These are phyloP conservation scores for Chloranthus sessilifolius DNA, from an alignment of 164 flowering plant genomes.

Conservation along the genomic window DNA sequence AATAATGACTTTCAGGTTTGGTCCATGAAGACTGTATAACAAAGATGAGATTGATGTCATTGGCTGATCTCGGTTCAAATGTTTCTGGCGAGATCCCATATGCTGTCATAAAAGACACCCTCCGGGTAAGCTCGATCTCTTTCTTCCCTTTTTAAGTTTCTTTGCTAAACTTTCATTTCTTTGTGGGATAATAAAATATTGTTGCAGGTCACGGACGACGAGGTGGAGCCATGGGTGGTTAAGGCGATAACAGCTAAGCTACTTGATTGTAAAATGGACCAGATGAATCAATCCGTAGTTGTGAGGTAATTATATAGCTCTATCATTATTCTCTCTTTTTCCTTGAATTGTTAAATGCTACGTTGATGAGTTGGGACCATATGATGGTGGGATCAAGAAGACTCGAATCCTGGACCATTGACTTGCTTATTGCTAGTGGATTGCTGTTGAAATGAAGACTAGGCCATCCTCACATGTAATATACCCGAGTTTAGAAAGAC, in stretches of 20 bases:
- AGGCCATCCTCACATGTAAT: too few species aligned
- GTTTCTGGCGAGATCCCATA: conserved; percentile 75
- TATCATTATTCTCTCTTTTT: too few species aligned
- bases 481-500: too few species aligned
- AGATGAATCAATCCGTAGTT: conserved; percentile 75
- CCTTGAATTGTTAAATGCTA: background rate
- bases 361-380: too few species aligned
- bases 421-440: background rate
- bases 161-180: background rate
- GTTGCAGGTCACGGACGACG: conserved; percentile 61
- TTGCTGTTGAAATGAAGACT: too few species aligned
- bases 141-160: background rate
- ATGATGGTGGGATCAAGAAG: too few species aligned
- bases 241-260: conserved; percentile 84
- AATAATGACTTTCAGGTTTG: conserved; percentile 42
- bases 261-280: conserved; percentile 91
- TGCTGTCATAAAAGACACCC: conserved; percentile 63
- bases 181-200: background rate
- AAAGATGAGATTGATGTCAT: conserved; percentile 87
- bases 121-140: conserved; percentile 38
- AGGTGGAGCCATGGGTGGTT: conserved; percentile 94
- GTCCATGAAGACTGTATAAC: conserved; percentile 86
- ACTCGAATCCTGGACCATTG: background rate
- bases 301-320: conserved; percentile 51
- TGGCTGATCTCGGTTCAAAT: conserved; percentile 71